These are phyloP conservation scores for Gastrolobium bilobum DNA, from an alignment of 306 rosid genomes.

Conservation along the genomic window DNA sequence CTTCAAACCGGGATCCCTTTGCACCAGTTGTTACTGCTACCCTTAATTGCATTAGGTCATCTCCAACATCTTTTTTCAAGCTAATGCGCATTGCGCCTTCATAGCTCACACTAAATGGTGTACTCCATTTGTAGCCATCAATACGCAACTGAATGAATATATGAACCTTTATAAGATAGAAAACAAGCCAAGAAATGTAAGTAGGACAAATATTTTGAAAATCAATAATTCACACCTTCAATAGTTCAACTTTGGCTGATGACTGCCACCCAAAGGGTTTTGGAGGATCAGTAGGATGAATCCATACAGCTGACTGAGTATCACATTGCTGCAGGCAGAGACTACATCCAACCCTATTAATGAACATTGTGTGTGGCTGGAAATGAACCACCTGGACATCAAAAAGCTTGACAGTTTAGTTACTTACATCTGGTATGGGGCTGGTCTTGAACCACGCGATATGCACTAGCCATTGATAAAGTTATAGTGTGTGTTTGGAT, in stretches of 20 bases:
- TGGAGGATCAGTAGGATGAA: conserved; percentile 92
- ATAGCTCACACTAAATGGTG: conserved; percentile 81
- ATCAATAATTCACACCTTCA: conserved; percentile 66
- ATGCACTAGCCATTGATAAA: conserved; percentile 15
- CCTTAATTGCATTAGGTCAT: conserved; percentile 67
- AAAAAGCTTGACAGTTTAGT: conserved; percentile 47
- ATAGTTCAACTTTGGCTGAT: conserved; percentile 79
- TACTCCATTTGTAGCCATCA: conserved; percentile 92
- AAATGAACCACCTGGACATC: conserved; percentile 82
- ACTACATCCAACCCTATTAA: conserved; percentile 87
- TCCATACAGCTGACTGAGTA: conserved; percentile 81
- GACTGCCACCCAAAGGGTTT: conserved; percentile 86
- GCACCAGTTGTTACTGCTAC: conserved; percentile 94
- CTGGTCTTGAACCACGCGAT: conserved; percentile 34
- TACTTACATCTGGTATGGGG: conserved; percentile 17
- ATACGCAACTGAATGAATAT: conserved; percentile 71
- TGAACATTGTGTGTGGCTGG: conserved; percentile 87
- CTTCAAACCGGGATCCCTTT: conserved; percentile 85
- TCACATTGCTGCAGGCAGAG: conserved; percentile 90
- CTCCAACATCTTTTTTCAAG: conserved; percentile 74
- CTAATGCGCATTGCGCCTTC: conserved; percentile 87
- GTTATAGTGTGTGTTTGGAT: not conserved
- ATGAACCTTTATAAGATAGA: conserved; percentile 38
- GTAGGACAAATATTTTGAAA: conserved; percentile 24
- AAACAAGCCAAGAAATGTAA: conserved; percentile 28